phyloP scores from a whole-genome alignment of 148 eudicot species.

The Fagopyrum homotropicum region DNA sequence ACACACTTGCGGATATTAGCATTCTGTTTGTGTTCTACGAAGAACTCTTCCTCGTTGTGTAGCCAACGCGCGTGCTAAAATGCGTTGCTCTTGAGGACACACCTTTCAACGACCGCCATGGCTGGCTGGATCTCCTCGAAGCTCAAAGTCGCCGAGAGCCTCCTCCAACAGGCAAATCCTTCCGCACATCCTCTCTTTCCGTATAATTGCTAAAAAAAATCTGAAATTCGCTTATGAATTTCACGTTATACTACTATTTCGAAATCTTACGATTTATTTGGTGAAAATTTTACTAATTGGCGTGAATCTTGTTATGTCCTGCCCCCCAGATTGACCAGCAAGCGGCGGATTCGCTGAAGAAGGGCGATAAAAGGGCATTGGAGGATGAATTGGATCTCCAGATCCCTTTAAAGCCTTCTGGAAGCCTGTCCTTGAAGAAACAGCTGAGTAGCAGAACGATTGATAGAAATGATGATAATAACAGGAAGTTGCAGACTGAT shows the following conservation, averaged over 20 bases:
- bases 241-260: background rate
- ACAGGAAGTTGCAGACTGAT: constrained; percentile 25
- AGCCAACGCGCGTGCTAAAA: constrained; percentile 8
- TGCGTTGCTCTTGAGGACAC: constrained; percentile 12
- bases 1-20: background rate
- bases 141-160: constrained; percentile 85
- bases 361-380: constrained; percentile 47
- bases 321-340: constrained; percentile 81
- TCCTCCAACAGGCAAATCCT: constrained; percentile 71
- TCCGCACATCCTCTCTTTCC: background rate
- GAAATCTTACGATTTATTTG: constrained; percentile 3
- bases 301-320: background rate
- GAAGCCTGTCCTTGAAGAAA: constrained; percentile 53
- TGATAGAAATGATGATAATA: constrained; percentile 24
- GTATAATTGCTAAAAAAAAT: constrained; percentile 1
- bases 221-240: background rate
- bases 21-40: background rate
- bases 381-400: constrained; percentile 49
- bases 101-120: constrained; percentile 23
- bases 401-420: constrained; percentile 24
- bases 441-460: constrained; percentile 60
- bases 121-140: constrained; percentile 91
- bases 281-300: background rate
- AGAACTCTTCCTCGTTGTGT: background rate
- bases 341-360: constrained; percentile 85